Base-by-base conservation (phyloP, 768 basidiomycete genomes). In the Panellus pusillus region DNA sequence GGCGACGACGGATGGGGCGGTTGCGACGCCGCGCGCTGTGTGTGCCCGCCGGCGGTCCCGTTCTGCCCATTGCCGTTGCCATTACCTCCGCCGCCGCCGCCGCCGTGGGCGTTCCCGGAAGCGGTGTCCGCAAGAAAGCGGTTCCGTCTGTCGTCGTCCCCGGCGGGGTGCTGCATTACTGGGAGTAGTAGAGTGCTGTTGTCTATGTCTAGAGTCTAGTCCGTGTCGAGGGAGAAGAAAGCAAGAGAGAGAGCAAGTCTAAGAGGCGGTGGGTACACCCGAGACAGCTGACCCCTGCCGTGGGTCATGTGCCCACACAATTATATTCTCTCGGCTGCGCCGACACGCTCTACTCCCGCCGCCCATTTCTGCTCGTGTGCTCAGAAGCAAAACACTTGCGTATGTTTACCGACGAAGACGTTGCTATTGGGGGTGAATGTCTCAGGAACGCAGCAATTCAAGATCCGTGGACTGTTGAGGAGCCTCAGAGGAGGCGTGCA, bases 21-120 rank as follows among this genome's bases (percentile, higher is more conserved):
- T 72, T 29, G 75, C 64, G 1, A 68, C 57, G 0, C 74, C 68
- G 20, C 69, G 65, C 0, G 66, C 69, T 41, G 63, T 54, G 39
- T 64, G 4, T 70, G 70, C 8, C 69, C 71, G 47, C 57, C 65
- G 14, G 72, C 70, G 12, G 63, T 68, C 59, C 15, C 63, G 41
- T 20, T 72, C 67, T 11, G 68, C 66, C 68, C 68, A 71, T 35
- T 35, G 32, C 32, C 32, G 14, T 35, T 14, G 32, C 32, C 32
- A 35, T 35, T 3, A 14, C 11, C 14, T 9, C 32, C 32, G 14
- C 14, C 14, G 32, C 32, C 32, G 9, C 32, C 17, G 70, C 62
- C 7, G 69, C 62, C 1, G 62, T 58, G 1, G 65, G 61, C 0
- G 58, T 62, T 0, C 67, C 47, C 0, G 32, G 32, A 14, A 35